Evolutionary conservation across 2,329 filamentous ascomycete species (phyloP).

Genomic region (Penicillium freii): DNA sequence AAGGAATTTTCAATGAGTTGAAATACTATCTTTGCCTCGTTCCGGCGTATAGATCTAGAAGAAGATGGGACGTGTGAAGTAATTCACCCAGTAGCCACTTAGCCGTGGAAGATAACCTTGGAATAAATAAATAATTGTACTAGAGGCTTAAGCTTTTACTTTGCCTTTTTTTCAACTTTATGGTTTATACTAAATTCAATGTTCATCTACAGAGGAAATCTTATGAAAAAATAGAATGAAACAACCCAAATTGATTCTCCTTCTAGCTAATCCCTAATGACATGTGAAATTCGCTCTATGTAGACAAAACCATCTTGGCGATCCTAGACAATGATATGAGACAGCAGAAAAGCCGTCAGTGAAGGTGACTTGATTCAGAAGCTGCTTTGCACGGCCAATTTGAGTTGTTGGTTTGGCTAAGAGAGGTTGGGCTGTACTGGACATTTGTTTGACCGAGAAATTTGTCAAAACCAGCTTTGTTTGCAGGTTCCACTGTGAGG

Average conservation of each 20-base stretch:
- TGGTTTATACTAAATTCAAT: too few relatives aligned
- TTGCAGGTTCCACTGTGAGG: background rate
- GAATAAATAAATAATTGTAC: too few relatives aligned
- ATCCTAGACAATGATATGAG: background rate
- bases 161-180: too few relatives aligned
- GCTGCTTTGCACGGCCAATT: background rate
- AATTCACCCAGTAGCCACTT: too few relatives aligned
- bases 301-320: background rate
- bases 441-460: background rate
- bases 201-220: too few relatives aligned
- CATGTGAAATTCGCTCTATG: background rate
- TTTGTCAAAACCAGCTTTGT: background rate
- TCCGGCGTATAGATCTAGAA: too few relatives aligned
- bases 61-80: too few relatives aligned
- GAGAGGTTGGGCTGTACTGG: background rate
- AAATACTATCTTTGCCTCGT: too few relatives aligned
- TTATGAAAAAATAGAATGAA: background rate
- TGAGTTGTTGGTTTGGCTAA: too few relatives aligned
- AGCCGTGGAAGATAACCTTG: too few relatives aligned
- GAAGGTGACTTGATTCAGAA: background rate
- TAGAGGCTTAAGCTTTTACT: too few relatives aligned
- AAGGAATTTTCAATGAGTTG: background rate
- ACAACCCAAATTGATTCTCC: background rate
- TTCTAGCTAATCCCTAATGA: background rate
- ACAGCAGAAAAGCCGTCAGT: background rate